Evolutionary conservation across 1,284 basidiomycete species (phyloP), one percentile per base, ranked within the genome.

Genomic region (Irpex sp.): DNA sequence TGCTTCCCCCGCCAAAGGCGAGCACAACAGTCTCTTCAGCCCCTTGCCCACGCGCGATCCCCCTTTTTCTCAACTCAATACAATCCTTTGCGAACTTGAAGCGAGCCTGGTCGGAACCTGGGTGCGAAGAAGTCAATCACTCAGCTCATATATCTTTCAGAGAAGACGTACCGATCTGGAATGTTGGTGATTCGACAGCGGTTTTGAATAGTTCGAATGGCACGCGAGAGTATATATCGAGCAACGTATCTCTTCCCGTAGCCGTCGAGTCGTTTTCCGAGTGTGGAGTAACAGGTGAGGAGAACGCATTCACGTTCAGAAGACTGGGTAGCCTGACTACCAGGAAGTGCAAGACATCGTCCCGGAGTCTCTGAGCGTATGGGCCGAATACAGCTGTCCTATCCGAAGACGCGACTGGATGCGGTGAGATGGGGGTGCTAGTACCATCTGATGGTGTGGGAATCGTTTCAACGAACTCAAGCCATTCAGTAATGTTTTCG

Each of bases 41-140:
- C 65, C 86, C 85, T 63, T 80, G 76, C 54, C 84, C 86, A 63
- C 84, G 83, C 60, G 86, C 81, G 68, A 85, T 81, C 7, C 84
- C 85, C 66, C 81, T 82, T 76, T 93, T 95, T 68, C 93, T 83
- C 70, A 89, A 72, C 68, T 93, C 90, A 71, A 95, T 91, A 8
- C 87, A 91, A 67, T 93, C 91, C 76, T 95, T 95, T 9, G 93
- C 92, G 75, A 95, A 96, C 71, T 89, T 90, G 79, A 94, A 96
- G 58, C 93, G 87, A 64, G 87, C 85, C 73, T 94, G 93, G 76
- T 92, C 91, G 64, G 90, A 85, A 52, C 89, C 91, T 90, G 69
- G 56, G 1, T 34, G n/a, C 31, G 49, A 9, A 40, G 21, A 5
- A 51, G 31, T 9, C 8, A 21, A 4, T 21, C 8, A 13, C 3